phyloP scores from a whole-genome alignment of 1,284 basidiomycete genomes.

The Tilletia indica region DNA sequence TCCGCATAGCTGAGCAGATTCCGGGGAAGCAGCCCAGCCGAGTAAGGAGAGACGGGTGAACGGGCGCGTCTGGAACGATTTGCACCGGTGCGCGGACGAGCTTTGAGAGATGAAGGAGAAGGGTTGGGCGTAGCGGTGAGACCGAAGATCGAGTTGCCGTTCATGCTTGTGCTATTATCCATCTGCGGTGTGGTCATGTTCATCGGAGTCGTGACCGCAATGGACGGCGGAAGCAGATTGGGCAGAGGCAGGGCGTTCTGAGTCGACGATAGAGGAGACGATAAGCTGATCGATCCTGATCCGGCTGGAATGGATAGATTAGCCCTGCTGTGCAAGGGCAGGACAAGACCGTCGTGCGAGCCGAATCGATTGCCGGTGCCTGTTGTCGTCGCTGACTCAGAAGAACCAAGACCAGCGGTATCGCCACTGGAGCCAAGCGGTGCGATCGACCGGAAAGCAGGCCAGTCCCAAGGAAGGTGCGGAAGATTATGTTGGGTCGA shows the following conservation, averaged over 20 bases:
- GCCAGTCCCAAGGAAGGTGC: constrained; percentile 15
- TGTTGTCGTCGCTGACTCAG: not conserved
- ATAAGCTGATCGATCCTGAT: constrained; percentile 20
- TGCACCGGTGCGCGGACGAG: not conserved
- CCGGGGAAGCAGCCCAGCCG: constrained; percentile 26
- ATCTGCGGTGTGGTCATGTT: too few species aligned
- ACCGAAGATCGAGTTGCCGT: not conserved
- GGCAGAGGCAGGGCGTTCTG: not conserved
- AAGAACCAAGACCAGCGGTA: constrained; percentile 1
- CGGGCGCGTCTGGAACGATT: not conserved
- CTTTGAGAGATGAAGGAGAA: not conserved
- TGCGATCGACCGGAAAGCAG: not conserved
- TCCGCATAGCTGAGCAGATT: constrained; percentile 28
- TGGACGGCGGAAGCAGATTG: not conserved
- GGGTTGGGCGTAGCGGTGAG: not conserved
- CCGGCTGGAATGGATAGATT: constrained; percentile 29
- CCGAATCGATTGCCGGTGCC: not conserved
- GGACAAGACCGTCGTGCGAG: constrained; percentile 27
- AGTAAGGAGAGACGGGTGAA: constrained; percentile 28
- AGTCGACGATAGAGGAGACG: constrained; percentile 4
- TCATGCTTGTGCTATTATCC: too few species aligned
- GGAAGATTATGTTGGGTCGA: too few species aligned
- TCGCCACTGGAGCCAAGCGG: not conserved
- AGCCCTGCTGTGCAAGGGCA: constrained; percentile 30
- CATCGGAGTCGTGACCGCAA: constrained; percentile 3